phyloP scores from a whole-genome alignment of 768 basidiomycete species.

The Coprinellus micaceus region DNA sequence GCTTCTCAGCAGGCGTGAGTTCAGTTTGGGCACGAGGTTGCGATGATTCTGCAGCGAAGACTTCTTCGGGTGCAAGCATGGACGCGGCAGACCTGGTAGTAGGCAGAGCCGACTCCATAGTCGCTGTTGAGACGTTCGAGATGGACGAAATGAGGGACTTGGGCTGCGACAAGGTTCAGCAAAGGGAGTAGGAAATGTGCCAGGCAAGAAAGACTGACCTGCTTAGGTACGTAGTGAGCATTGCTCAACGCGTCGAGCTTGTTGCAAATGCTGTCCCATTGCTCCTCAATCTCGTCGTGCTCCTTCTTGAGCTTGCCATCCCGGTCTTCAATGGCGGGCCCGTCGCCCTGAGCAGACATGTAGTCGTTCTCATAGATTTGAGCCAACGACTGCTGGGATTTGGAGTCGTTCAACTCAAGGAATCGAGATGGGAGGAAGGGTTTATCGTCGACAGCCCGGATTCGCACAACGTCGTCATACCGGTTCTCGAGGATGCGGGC shows the following conservation, averaged over 20 bases:
- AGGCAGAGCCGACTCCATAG: conserved; percentile 88
- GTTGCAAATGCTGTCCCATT: conserved; percentile 82
- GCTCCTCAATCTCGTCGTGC: conserved; percentile 77
- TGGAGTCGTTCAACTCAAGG: conserved; percentile 85
- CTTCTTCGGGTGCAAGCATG: conserved; percentile 92
- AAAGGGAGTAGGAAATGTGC: not conserved
- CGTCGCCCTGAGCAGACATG: conserved; percentile 59
- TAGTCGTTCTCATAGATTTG: conserved; percentile 97
- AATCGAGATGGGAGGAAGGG: conserved; percentile 88
- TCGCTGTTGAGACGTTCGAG: conserved; percentile 74
- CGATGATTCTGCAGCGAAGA: conserved; percentile 60
- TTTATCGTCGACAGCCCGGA: conserved; percentile 72
- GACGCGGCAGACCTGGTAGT: conserved; percentile 69
- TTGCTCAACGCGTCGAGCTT: conserved; percentile 95
- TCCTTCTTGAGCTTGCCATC: conserved; percentile 87
- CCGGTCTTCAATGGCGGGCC: conserved; percentile 60
- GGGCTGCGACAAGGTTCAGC: conserved; percentile 49
- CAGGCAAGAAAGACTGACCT: conserved; percentile 46
- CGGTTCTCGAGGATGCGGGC: conserved; percentile 76
- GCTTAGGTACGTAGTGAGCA: conserved; percentile 92
- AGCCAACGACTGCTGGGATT: conserved; percentile 85
- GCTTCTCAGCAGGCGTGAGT: conserved; percentile 83
- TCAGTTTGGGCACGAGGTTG: conserved; percentile 69
- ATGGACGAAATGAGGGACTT: conserved; percentile 84
- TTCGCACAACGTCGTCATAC: conserved; percentile 92